Evolutionary conservation across 257 asterid genomes (phyloP).

Genomic region (Fraxinus quadrangulata): DNA sequence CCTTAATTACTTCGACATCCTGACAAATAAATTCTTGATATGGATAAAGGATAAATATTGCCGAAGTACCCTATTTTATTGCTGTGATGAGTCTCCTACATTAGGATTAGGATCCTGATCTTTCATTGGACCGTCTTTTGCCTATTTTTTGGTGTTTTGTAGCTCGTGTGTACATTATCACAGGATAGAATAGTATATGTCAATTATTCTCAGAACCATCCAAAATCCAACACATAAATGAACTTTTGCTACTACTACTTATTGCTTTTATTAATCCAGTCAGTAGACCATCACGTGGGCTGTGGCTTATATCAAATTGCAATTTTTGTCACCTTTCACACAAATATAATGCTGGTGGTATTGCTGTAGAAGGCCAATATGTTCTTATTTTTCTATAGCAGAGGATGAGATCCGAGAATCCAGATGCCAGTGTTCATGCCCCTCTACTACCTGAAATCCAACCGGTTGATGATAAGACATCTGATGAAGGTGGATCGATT

Average conservation of each 20-base stretch:
- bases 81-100: background rate
- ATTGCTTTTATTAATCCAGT: background rate
- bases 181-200: background rate
- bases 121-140: background rate
- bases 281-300: conserved; percentile 11
- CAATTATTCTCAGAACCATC: background rate
- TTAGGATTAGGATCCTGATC: background rate
- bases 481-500: conserved; percentile 60
- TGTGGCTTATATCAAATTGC: background rate
- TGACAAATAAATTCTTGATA: too few species aligned
- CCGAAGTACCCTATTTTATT: background rate
- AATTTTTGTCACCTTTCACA: background rate
- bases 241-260: background rate
- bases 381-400: background rate
- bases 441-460: conserved; percentile 55
- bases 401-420: conserved; percentile 39
- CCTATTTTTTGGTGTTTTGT: background rate
- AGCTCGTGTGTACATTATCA: background rate
- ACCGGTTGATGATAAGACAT: conserved; percentile 19
- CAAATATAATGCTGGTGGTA: background rate
- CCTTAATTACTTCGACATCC: too few species aligned
- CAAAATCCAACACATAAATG: conserved; percentile 4
- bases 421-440: conserved; percentile 40
- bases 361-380: background rate
- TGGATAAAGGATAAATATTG: background rate